phyloP scores from a whole-genome alignment of 1,284 basidiomycete genomes.

The Tilletiopsis washingtonensis region DNA sequence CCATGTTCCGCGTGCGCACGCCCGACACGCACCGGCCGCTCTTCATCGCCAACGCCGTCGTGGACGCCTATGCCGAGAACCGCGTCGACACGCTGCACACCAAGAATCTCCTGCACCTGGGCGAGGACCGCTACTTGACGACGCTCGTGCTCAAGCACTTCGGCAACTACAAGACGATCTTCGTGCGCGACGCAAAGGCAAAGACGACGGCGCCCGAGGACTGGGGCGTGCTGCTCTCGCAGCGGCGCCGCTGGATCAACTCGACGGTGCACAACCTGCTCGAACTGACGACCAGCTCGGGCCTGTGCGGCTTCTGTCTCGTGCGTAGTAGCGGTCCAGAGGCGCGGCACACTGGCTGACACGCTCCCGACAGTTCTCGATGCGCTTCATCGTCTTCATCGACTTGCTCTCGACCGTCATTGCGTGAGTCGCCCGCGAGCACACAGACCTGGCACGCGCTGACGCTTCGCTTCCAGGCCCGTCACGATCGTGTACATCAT shows the following conservation, averaged over 20 bases:
- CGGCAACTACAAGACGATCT: slow-evolving; percentile 67
- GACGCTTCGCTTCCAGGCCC: no score
- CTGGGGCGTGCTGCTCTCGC: slow-evolving; percentile 90
- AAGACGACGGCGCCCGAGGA: slow-evolving; percentile 55
- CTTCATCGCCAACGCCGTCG: slow-evolving; percentile 66
- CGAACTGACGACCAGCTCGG: slow-evolving; percentile 82
- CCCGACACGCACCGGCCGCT: slow-evolving; percentile 47
- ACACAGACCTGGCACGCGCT: no score
- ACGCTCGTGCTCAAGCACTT: slow-evolving; percentile 75
- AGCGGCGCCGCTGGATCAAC: slow-evolving; percentile 98
- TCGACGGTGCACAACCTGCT: slow-evolving; percentile 95
- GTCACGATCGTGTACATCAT: slow-evolving; percentile 68
- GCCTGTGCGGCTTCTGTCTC: slow-evolving; percentile 84
- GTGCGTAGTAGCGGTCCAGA: no score
- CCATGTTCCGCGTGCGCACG: slow-evolving; percentile 45
- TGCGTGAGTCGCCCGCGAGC: no score
- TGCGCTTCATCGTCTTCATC: slow-evolving; percentile 96
- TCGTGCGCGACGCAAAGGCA: slow-evolving; percentile 85
- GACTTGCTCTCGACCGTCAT: slow-evolving; percentile 71
- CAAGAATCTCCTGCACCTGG: slow-evolving; percentile 80
- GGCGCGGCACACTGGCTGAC: neutral
- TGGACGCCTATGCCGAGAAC: slow-evolving; percentile 90
- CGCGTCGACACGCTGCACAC: slow-evolving; percentile 90
- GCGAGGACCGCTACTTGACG: slow-evolving; percentile 96
- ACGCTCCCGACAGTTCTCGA: no score